Base-by-base conservation (phyloP, 768 basidiomycete species). In the Russula sp. region DNA sequence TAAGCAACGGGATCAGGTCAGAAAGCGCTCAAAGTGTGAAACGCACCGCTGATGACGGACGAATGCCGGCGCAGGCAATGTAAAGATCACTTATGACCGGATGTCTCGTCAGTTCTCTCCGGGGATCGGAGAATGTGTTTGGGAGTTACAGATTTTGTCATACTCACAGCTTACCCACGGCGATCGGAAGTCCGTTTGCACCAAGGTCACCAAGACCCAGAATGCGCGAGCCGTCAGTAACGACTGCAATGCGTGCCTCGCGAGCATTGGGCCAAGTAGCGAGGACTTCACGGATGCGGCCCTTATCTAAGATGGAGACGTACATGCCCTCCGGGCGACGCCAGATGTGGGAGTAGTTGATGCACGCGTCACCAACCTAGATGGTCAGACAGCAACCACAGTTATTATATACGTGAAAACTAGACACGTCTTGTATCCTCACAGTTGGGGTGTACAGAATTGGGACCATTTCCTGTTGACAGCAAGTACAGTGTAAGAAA, bases 401-500 rank as follows among this genome's bases (percentile, higher is more conserved):
- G 89, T 88, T 0, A 79, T 72, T 85, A 90, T 68, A 86, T 90
- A 65, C 85, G 83, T n/a, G 86, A 88, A 76, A 84, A 92, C 71
- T 89, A n/a, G 24, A 40, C 86, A 68, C 89, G 72, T 72, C 90
- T 93, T 6, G 92, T 16, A 91, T 70, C 93, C 90, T 93, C 36
- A 96, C 92, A 10, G 90, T 92, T 0, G 94, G 94, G 2, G 94
- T 96, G 73, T 96, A 96, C 59, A 96, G 88, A 50, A 95, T 81
- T 7, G 94, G 93, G 14, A 80, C 81, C 64, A 85, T 76, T 72
- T 83, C 84, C 79, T 82, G 69, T 13, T 48, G 36, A 65, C 20
- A 42, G 52, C 42, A 24, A 30, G 57, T 22, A 44, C 55, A 16
- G 26, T 9, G 30, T 50, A 20, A 54, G 48, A 10, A 36, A 14